Evolutionary conservation across 352 stramenopile species (phyloP).

Genomic region (Globisporangium nagaii): DNA sequence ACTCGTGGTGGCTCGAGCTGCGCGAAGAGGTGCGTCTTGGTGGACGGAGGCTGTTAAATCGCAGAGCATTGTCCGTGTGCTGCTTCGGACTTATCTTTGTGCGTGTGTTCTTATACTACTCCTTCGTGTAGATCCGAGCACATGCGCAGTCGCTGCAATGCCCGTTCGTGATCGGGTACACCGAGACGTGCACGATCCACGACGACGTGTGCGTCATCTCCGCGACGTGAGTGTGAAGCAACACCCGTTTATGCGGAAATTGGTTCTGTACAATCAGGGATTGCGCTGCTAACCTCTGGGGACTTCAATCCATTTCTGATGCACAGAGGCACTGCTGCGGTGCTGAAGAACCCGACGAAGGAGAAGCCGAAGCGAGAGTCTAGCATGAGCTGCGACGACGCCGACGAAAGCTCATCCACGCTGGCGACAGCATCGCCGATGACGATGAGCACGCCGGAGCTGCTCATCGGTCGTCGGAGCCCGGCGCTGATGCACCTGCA

Average conservation of each 20-base stretch:
- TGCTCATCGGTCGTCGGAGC: constrained; percentile 36
- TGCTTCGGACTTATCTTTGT: too few species aligned
- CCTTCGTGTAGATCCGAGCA: constrained; percentile 93
- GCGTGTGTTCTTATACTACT: too few species aligned
- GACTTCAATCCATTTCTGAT: neutral
- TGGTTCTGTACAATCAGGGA: too few species aligned
- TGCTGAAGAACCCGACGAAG: constrained; percentile 66
- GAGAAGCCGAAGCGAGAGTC: constrained; percentile 29
- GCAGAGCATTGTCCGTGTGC: too few species aligned
- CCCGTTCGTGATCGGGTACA: constrained; percentile 95
- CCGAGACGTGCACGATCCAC: constrained; percentile 95
- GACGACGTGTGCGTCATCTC: constrained; percentile 97
- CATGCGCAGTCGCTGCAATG: constrained; percentile 96
- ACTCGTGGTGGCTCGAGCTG: constrained; percentile 97
- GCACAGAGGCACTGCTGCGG: constrained; percentile 68
- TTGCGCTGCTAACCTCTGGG: neutral
- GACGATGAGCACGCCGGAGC: constrained; percentile 26
- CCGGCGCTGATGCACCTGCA: constrained; percentile 33
- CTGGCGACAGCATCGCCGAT: constrained; percentile 25
- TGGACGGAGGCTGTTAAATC: too few species aligned
- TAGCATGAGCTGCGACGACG: constrained; percentile 28
- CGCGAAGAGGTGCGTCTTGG: constrained; percentile 83
- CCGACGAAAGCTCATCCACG: constrained; percentile 25
- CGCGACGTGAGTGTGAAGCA: constrained; percentile 87
- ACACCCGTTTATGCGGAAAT: too few species aligned